Percentiles rank a stretch among this genome's conserved stretches.
Evolutionary conservation across 2,329 filamentous ascomycete genomes (phyloP).

Genomic region (Emergomyces orientalis): DNA sequence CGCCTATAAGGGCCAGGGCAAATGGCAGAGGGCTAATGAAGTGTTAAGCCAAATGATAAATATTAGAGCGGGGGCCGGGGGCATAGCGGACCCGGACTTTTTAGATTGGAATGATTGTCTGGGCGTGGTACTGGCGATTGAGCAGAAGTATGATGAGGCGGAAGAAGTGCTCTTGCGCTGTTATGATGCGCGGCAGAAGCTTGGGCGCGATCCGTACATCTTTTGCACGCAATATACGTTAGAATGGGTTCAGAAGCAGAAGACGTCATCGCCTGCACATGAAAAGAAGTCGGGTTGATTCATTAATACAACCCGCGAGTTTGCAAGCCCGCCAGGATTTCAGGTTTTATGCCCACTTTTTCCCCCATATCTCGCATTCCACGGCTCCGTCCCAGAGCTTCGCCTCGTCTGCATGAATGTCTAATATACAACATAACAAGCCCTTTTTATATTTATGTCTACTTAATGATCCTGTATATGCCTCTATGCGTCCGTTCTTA

Average conservation of each 20-base stretch:
- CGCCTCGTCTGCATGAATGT: not conserved
- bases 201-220: not conserved
- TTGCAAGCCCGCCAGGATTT: not conserved
- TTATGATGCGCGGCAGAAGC: not conserved
- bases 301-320: not conserved
- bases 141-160: slow-evolving; percentile 1
- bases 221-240: slow-evolving; percentile 1
- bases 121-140: not conserved
- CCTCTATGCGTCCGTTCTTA: not conserved
- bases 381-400: not conserved
- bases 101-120: slow-evolving; percentile 3
- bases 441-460: not conserved
- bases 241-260: slow-evolving; percentile 3
- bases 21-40: slow-evolving; percentile 1
- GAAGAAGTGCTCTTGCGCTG: not conserved
- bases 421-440: not conserved
- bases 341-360: not conserved
- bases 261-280: not conserved
- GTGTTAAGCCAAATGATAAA: slow-evolving; percentile 4
- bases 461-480: not conserved
- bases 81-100: not conserved
- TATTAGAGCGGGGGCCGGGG: not conserved
- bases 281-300: not conserved
- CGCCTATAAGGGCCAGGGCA: slow-evolving; percentile 2
- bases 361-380: not conserved